These are phyloP conservation scores for Cymbomonas tetramitiformis DNA, from an alignment of 139 green algal species.

Conservation along the genomic window DNA sequence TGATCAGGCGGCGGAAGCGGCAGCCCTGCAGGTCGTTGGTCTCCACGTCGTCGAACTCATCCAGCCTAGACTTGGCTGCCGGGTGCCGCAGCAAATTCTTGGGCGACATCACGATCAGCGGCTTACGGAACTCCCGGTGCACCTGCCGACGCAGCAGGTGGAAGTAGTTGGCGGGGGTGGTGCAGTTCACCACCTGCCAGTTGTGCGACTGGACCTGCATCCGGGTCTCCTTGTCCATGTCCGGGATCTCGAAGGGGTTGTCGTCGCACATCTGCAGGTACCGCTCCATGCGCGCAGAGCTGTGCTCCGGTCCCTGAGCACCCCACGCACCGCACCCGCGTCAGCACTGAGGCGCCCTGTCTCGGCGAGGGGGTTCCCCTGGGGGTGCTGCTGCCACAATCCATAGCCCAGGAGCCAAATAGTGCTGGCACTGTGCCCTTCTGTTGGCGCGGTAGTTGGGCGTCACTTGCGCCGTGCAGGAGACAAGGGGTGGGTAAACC, in stretches of 20 bases:
- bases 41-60: conserved; percentile 76
- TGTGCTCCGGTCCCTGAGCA: conserved; percentile 87
- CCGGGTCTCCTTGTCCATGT: conserved; percentile 16
- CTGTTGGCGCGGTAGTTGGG: too few species aligned
- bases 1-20: conserved; percentile 95
- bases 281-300: conserved; percentile 66
- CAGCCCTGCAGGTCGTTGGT: conserved; percentile 46
- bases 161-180: conserved; percentile 97
- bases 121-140: conserved; percentile 93
- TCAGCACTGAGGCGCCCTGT: too few species aligned
- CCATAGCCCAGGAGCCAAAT: too few species aligned
- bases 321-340: too few species aligned
- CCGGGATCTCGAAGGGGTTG: conserved; percentile 22
- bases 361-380: too few species aligned
- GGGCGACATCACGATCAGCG: conserved; percentile 78
- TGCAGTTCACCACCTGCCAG: conserved; percentile 87
- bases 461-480: too few species aligned
- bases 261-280: conserved; percentile 60
- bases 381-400: too few species aligned
- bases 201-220: conserved; percentile 67
- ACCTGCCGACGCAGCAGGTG: conserved; percentile 81
- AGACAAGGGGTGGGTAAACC: too few species aligned
- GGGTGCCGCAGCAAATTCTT: conserved; percentile 92
- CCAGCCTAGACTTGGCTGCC: conserved; percentile 54
- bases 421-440: too few species aligned